These are phyloP conservation scores for Discostella pseudostelligera DNA, from an alignment of 108 stramenopile genomes.

Conservation along the genomic window DNA sequence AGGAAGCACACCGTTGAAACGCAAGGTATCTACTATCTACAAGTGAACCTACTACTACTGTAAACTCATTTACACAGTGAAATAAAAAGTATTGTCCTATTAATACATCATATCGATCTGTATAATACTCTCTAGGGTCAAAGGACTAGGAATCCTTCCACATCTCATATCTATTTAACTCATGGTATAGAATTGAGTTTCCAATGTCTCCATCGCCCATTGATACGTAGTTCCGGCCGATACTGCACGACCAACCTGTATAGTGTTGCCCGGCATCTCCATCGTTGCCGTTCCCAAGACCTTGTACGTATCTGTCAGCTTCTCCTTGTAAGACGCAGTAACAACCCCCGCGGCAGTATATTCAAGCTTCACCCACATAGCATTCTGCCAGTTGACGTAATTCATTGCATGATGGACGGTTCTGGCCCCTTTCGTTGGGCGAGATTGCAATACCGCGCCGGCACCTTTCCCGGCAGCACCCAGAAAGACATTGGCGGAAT, in stretches of 20 bases:
- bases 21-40: no score
- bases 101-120: no score
- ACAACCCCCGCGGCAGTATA: neutral
- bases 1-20: no score
- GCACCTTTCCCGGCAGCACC: constrained; percentile 6
- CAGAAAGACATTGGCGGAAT: constrained; percentile 27
- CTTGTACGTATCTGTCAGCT: neutral
- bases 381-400: constrained; percentile 1
- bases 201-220: neutral
- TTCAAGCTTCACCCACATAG: constrained; percentile 11
- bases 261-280: neutral
- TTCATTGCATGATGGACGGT: constrained; percentile 4
- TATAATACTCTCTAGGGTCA: no score
- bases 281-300: neutral
- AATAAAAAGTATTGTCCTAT: no score
- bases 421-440: neutral
- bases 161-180: no score
- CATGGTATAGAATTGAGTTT: constrained; percentile 1
- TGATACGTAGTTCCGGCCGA: constrained; percentile 1
- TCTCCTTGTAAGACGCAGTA: constrained; percentile 3
- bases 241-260: constrained; percentile 1
- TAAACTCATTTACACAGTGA: no score
- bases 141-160: no score
- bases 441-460: constrained; percentile 24
- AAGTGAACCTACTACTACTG: no score